Evolutionary conservation across 2,329 filamentous ascomycete genomes (phyloP), one percentile per base, ranked within the genome.

Genomic region (Trichoderma sp.): DNA sequence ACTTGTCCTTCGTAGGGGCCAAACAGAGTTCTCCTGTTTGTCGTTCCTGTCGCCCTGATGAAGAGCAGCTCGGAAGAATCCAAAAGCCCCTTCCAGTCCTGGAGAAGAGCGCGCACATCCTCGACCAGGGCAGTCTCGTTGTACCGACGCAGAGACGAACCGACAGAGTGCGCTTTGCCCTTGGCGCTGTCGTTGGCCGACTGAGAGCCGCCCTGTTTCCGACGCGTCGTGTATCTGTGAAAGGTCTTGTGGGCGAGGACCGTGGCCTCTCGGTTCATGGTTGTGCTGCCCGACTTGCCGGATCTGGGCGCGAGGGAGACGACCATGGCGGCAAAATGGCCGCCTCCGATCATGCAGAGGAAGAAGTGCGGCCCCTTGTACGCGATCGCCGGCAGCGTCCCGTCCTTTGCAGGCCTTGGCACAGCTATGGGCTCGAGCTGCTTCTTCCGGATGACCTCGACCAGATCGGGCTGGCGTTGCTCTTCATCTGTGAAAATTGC

Each of bases 231-330:
- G 74, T 99, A 99, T 65, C 95, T 86, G 76, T 99, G 96, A 76
- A 98, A 99, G 0, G 94, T 97, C 80, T 99, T 99, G 78, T 98
- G 94, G 0, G 93, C 94, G 51, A 97, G 83, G 0, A 98, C 92
- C 0, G 90, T 90, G 6, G 94, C 92, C 72, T 96, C 91, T 61
- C 92, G 85, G 69, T 96, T 93, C 74, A 96, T 85, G 1, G 90
- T 83, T 0, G 85, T 81, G 59, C 59, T 62, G 3, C 82, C 81
- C 60, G 87, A 86, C 74, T 91, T 94, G 44, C 87, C 85, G 61
- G 90, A 81, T 68, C 93, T 91, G 0, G 95, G 93, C 0, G 92
- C 88, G 4, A 98, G 83, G 0, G 93, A 93, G 12, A 99, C 91
- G 12, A 98, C 83, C 93, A 98, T 98, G 58, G 91, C 95, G 0